Conservation (phyloP, 805 yeast genomes). For the Zygotorulaspora danielsina region DNA sequence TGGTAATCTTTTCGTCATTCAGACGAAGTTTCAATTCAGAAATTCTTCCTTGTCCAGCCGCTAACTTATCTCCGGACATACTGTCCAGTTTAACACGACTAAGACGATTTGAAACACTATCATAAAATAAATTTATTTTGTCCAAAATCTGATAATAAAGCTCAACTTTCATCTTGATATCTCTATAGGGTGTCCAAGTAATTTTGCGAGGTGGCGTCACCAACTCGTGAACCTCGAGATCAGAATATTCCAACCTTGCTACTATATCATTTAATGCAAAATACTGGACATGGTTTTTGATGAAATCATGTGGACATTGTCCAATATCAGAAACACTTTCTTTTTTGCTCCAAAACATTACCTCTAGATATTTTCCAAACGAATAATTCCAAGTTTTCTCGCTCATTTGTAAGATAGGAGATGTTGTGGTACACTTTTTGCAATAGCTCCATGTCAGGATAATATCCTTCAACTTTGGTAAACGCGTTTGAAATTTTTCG, state of each 20-base stretch:
- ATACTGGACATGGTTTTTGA: slow-evolving; percentile 75
- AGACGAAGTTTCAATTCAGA: slow-evolving; percentile 53
- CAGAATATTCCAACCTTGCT: slow-evolving; percentile 71
- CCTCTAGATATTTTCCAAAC: slow-evolving; percentile 87
- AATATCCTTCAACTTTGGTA: slow-evolving; percentile 59
- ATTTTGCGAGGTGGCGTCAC: slow-evolving; percentile 70
- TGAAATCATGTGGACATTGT: slow-evolving; percentile 74
- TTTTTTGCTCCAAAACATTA: slow-evolving; percentile 68
- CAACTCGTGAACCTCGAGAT: slow-evolving; percentile 72
- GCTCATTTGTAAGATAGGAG: slow-evolving; percentile 78
- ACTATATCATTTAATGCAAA: slow-evolving; percentile 78
- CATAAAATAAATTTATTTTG: slow-evolving; percentile 60
- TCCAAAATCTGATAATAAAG: slow-evolving; percentile 49
- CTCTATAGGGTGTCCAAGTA: slow-evolving; percentile 67
- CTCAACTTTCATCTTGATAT: slow-evolving; percentile 63
- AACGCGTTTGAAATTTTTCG: slow-evolving; percentile 53
- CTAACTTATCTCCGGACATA: slow-evolving; percentile 64
- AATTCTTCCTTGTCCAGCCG: slow-evolving; percentile 60
- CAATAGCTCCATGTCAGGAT: slow-evolving; percentile 92
- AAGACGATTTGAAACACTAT: slow-evolving; percentile 64
- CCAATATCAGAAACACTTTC: slow-evolving; percentile 55
- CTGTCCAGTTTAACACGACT: slow-evolving; percentile 71
- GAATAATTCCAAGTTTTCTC: slow-evolving; percentile 87
- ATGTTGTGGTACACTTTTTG: slow-evolving; percentile 65
- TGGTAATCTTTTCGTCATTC: slow-evolving; percentile 45